Evolutionary conservation across 306 rosid species (phyloP).

Genomic region (Casuarina equisetifolia): DNA sequence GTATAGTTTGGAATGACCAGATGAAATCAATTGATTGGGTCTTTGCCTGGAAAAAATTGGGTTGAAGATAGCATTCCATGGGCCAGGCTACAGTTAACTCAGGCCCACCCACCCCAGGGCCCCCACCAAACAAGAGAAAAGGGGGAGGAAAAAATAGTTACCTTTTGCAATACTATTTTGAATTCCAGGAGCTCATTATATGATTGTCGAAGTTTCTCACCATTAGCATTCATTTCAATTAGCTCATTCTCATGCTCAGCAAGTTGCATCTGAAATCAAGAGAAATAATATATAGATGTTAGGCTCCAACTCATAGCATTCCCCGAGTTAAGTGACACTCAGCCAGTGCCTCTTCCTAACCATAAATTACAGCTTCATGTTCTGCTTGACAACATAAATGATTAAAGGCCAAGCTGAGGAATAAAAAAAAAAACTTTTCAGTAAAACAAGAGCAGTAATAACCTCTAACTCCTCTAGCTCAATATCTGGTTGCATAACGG

Average conservation of each 20-base stretch:
- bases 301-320: constrained; percentile 34
- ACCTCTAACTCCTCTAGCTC: constrained; percentile 97
- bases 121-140: too few species aligned
- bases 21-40: background rate
- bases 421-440: constrained; percentile 15
- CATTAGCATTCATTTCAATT: constrained; percentile 83
- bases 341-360: constrained; percentile 8
- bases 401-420: constrained; percentile 23
- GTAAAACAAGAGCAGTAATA: constrained; percentile 16
- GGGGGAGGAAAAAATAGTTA: constrained; percentile 21
- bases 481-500: constrained; percentile 65
- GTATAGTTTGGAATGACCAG: background rate
- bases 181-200: constrained; percentile 95
- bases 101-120: background rate
- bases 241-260: constrained; percentile 97
- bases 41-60: background rate
- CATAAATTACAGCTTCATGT: constrained; percentile 19
- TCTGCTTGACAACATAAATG: constrained; percentile 25
- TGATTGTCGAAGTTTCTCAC: constrained; percentile 86
- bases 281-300: constrained; percentile 25
- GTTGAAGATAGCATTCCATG: background rate
- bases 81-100: background rate
- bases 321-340: constrained; percentile 15
- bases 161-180: constrained; percentile 96
- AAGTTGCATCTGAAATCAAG: constrained; percentile 67